These are phyloP conservation scores for Carpinus viminea DNA, from an alignment of 306 rosid species.

Conservation along the genomic window DNA sequence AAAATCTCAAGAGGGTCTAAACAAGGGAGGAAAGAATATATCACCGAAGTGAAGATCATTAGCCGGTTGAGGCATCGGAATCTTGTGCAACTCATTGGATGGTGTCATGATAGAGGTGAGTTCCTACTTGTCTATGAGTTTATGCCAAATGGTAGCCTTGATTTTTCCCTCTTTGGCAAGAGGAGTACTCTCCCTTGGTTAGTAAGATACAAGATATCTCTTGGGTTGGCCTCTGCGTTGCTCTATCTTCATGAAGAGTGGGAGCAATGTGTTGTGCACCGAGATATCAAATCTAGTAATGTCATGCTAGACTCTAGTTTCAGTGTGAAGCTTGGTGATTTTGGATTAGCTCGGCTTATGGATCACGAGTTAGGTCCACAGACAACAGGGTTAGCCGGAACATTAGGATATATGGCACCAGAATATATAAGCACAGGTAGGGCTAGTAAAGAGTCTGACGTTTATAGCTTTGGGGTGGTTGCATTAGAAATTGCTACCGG, in stretches of 20 bases:
- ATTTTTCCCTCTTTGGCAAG: conserved; percentile 14
- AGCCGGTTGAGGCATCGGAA: conserved; percentile 28
- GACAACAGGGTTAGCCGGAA: conserved; percentile 30
- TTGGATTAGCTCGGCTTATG: conserved; percentile 35
- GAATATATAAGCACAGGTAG: conserved; percentile 34
- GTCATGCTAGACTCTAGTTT: conserved; percentile 37
- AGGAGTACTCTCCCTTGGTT: conserved; percentile 27
- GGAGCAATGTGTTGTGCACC: conserved; percentile 37
- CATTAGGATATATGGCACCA: conserved; percentile 37
- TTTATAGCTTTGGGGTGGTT: conserved; percentile 39
- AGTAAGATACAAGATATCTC: conserved; percentile 22
- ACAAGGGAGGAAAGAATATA: conserved; percentile 42
- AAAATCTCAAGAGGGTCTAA: conserved; percentile 35
- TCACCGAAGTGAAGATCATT: conserved; percentile 37
- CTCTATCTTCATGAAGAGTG: conserved; percentile 43
- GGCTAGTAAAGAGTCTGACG: conserved; percentile 30
- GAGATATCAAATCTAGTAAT: conserved; percentile 41
- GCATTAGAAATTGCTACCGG: conserved; percentile 29
- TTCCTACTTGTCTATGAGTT: conserved; percentile 35
- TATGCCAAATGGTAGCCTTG: conserved; percentile 40
- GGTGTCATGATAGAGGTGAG: conserved; percentile 29
- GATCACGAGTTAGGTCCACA: conserved; percentile 34
- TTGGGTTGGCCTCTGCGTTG: conserved; percentile 32
- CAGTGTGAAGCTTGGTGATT: conserved; percentile 37
- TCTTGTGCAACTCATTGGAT: conserved; percentile 33